These are phyloP conservation scores for Alternaria brassicicola DNA, from an alignment of 2,329 filamentous ascomycete genomes.

Conservation along the genomic window DNA sequence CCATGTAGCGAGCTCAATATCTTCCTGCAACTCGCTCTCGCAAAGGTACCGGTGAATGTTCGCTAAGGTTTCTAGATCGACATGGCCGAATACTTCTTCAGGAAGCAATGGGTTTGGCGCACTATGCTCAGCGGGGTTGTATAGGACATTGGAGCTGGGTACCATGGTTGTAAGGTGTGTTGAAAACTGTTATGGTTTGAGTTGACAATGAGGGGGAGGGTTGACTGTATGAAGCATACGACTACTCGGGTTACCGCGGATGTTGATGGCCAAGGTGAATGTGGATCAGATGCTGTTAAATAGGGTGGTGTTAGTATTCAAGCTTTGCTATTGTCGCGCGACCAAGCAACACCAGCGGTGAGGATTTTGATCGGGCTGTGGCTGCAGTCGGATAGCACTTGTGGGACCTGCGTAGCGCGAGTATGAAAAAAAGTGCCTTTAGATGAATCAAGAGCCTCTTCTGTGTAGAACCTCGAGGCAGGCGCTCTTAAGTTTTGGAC, in stretches of 20 bases:
- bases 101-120: slow-evolving; percentile 16
- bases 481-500: neutral
- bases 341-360: slow-evolving; percentile 5
- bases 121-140: slow-evolving; percentile 4
- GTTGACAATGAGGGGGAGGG: neutral
- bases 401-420: slow-evolving; percentile 2
- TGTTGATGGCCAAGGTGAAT: neutral
- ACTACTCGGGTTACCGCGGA: neutral
- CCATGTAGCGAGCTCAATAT: slow-evolving; percentile 30
- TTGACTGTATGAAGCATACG: neutral
- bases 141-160: neutral
- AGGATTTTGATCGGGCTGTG: slow-evolving; percentile 15
- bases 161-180: slow-evolving; percentile 13
- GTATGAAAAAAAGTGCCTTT: neutral
- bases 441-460: neutral
- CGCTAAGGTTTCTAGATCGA: slow-evolving; percentile 30
- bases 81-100: slow-evolving; percentile 26
- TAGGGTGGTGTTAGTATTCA: neutral
- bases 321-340: slow-evolving; percentile 9
- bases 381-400: slow-evolving; percentile 3
- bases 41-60: slow-evolving; percentile 30
- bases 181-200: neutral
- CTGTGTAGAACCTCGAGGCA: neutral
- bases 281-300: neutral
- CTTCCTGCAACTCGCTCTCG: slow-evolving; percentile 28